These are phyloP conservation scores for Poterioochromonas sp. DNA, from an alignment of 352 stramenopile species.

Conservation along the genomic window DNA sequence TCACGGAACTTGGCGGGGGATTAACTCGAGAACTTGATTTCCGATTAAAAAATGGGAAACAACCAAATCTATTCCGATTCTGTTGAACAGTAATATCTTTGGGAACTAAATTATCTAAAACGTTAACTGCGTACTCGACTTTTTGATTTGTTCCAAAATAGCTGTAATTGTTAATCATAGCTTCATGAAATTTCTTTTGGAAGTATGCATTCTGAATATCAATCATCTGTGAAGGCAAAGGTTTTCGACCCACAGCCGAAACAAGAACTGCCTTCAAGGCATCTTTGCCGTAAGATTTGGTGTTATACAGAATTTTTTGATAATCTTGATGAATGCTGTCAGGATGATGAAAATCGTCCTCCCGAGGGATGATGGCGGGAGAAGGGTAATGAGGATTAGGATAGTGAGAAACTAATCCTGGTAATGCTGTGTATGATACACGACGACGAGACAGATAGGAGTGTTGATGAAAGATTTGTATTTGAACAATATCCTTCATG, in stretches of 20 bases:
- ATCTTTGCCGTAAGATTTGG: too few relatives aligned
- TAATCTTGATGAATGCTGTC: too few relatives aligned
- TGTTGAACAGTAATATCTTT: not conserved
- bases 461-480: not conserved
- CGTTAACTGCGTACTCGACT: not conserved
- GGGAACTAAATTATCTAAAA: not conserved
- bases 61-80: not conserved
- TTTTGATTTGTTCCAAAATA: too few relatives aligned
- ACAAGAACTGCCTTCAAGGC: too few relatives aligned
- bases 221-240: too few relatives aligned
- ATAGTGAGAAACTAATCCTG: not conserved
- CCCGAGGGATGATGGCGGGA: not conserved
- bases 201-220: too few relatives aligned
- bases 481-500: not conserved
- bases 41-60: not conserved
- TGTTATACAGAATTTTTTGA: too few relatives aligned
- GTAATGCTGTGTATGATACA: not conserved
- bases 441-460: not conserved
- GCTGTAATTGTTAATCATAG: too few relatives aligned
- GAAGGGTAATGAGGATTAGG: slow-evolving; percentile 4
- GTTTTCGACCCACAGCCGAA: too few relatives aligned
- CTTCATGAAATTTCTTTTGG: too few relatives aligned
- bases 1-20: not conserved
- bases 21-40: not conserved
- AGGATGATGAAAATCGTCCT: not conserved